Conservation (phyloP, 1,284 basidiomycete genomes). For the Blastosporella zonata region DNA sequence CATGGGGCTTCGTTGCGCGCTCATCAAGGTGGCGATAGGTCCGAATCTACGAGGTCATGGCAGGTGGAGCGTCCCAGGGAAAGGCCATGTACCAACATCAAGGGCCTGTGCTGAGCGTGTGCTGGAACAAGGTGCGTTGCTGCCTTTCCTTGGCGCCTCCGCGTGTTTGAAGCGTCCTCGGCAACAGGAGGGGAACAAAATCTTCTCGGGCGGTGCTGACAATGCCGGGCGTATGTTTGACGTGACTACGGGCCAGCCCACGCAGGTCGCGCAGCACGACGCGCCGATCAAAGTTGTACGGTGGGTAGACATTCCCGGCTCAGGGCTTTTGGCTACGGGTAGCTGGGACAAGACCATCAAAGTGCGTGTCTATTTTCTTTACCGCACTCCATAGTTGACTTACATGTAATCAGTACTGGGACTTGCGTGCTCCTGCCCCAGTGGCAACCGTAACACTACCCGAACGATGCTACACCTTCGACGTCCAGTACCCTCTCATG, state of each 20-base stretch:
- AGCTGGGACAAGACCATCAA: conserved; percentile 95
- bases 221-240: conserved; percentile 85
- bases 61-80: conserved; percentile 61
- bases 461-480: conserved; percentile 89
- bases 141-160: background rate
- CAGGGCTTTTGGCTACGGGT: conserved; percentile 76
- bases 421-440: conserved; percentile 71
- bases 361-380: conserved; percentile 43
- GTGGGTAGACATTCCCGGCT: conserved; percentile 68
- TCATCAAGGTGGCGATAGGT: conserved; percentile 36
- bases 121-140: conserved; percentile 69
- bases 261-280: conserved; percentile 82
- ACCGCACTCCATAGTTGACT: background rate
- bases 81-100: conserved; percentile 86
- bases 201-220: conserved; percentile 84
- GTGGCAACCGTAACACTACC: conserved; percentile 81
- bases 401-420: conserved; percentile 75
- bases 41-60: conserved; percentile 60
- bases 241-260: conserved; percentile 66
- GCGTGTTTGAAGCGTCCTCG: conserved; percentile 5
- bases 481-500: conserved; percentile 80
- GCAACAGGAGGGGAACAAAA: conserved; percentile 70
- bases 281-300: conserved; percentile 76
- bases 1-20: background rate
- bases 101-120: conserved; percentile 78